Percentiles rank a stretch among this genome's conserved stretches.
Evolutionary conservation across 768 basidiomycete species (phyloP).

Genomic region (Suillus sp.): DNA sequence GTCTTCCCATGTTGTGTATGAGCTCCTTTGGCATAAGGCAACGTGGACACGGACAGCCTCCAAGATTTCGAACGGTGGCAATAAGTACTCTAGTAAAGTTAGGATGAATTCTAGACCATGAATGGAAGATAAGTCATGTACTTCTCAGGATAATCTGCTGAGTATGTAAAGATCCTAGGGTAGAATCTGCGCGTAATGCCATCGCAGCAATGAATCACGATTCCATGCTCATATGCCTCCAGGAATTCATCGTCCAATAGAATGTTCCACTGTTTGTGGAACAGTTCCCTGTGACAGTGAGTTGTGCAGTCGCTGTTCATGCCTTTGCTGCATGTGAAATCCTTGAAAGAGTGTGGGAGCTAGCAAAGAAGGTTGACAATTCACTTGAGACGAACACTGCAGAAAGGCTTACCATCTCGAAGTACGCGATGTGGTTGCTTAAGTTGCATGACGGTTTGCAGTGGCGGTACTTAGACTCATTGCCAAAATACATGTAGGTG

Average conservation of each 20-base stretch:
- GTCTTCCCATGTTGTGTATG: too few species aligned
- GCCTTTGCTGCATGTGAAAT: not conserved
- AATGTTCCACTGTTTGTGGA: constrained; percentile 13
- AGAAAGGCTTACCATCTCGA: constrained; percentile 1
- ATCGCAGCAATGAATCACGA: constrained; percentile 19
- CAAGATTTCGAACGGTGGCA: too few species aligned
- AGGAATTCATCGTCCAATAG: constrained; percentile 20
- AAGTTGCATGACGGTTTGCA: constrained; percentile 17
- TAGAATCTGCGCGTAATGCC: constrained; percentile 19
- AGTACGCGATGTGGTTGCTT: constrained; percentile 19
- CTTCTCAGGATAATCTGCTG: constrained; percentile 29
- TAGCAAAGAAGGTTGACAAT: too few species aligned
- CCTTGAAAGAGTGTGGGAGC: constrained; percentile 4
- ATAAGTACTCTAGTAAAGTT: too few species aligned
- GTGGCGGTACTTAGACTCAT: constrained; percentile 28
- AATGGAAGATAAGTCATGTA: too few species aligned
- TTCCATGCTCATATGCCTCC: constrained; percentile 20
- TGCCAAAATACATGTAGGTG: constrained; percentile 26
- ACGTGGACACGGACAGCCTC: too few species aligned
- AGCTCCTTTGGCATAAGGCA: too few species aligned
- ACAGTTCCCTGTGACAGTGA: constrained; percentile 20
- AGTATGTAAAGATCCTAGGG: constrained; percentile 22
- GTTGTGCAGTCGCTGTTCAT: constrained; percentile 11
- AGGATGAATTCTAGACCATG: too few species aligned
- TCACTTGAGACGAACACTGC: too few species aligned